A percentile compares a stretch with the other conserved stretches of the same genome.
Evolutionary conservation across 305 asterid genomes (phyloP).

Genomic region (Fraxinus paxiana): DNA sequence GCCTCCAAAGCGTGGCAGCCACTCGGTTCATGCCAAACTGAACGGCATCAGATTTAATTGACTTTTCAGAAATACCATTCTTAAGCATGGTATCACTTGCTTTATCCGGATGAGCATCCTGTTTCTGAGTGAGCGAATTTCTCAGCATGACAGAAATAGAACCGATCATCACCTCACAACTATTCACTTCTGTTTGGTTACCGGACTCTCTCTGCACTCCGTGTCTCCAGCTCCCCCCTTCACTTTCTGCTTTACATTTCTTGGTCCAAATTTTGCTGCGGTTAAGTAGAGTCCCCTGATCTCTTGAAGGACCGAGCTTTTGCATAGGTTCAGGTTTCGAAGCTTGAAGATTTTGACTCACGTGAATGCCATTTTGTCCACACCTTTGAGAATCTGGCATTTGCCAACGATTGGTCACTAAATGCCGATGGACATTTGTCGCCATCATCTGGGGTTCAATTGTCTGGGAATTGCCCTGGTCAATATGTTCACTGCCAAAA

Average conservation of each 20-base stretch:
- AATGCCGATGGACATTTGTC: constrained; percentile 31
- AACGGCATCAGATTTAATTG: constrained; percentile 29
- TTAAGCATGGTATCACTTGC: constrained; percentile 24
- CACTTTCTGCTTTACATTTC: constrained; percentile 47
- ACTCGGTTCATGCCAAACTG: constrained; percentile 35
- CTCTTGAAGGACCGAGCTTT: constrained; percentile 48
- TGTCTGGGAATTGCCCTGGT: constrained; percentile 37
- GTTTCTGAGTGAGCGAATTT: constrained; percentile 31
- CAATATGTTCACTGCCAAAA: constrained; percentile 32
- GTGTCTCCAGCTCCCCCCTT: constrained; percentile 33
- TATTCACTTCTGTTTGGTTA: constrained; percentile 40
- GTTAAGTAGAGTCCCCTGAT: constrained; percentile 31
- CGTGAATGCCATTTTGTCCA: constrained; percentile 44
- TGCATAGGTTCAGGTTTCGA: constrained; percentile 48
- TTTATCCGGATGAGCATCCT: constrained; percentile 26
- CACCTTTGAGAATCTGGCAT: constrained; percentile 48
- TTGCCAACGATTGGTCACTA: constrained; percentile 44
- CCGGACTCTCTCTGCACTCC: constrained; percentile 32
- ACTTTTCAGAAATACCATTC: constrained; percentile 36
- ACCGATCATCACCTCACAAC: constrained; percentile 75
- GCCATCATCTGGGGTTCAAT: constrained; percentile 35
- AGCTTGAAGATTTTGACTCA: constrained; percentile 42
- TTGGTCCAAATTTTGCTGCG: constrained; percentile 68
- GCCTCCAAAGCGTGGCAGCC: constrained; percentile 49
- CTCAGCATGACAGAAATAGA: constrained; percentile 61